Evolutionary conservation across 768 basidiomycete species (phyloP).

Genomic region (Phlegmacium glaucopus): DNA sequence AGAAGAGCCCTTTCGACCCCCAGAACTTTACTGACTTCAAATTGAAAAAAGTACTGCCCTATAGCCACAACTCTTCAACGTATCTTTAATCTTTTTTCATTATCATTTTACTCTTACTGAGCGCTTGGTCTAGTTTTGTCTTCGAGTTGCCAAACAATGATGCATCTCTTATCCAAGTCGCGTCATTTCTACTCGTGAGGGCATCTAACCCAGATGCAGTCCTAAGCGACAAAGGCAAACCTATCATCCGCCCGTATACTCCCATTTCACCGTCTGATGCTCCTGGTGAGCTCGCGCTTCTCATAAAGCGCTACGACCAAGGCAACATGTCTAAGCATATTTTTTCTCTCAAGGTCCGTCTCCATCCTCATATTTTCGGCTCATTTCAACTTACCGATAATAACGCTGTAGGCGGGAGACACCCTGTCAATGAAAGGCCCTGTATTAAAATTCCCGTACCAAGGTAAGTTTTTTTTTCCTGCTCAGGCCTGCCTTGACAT

Average conservation of each 20-base stretch:
- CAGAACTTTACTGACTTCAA: slow-evolving; percentile 77
- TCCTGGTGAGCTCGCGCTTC: slow-evolving; percentile 71
- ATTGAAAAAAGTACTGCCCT: slow-evolving; percentile 75
- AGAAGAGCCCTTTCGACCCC: slow-evolving; percentile 72
- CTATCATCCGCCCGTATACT: slow-evolving; percentile 90
- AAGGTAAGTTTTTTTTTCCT: slow-evolving; percentile 42
- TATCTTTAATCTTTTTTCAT: slow-evolving; percentile 28
- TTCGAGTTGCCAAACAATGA: slow-evolving; percentile 80
- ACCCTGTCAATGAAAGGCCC: slow-evolving; percentile 89
- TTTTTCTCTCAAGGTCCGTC: slow-evolving; percentile 57
- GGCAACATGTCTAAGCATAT: slow-evolving; percentile 88
- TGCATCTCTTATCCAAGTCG: slow-evolving; percentile 73
- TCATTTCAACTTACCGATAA: slow-evolving; percentile 1
- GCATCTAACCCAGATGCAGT: slow-evolving; percentile 64
- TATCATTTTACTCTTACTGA: slow-evolving; percentile 4
- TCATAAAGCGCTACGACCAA: slow-evolving; percentile 83
- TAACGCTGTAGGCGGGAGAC: slow-evolving; percentile 56
- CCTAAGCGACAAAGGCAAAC: slow-evolving; percentile 78
- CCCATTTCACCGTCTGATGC: slow-evolving; percentile 78
- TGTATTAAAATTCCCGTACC: slow-evolving; percentile 82
- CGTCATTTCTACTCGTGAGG: slow-evolving; percentile 77
- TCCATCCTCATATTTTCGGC: slow-evolving; percentile 1
- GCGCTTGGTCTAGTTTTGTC: slow-evolving; percentile 48
- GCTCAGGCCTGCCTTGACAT: slow-evolving; percentile 2
- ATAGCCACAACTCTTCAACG: slow-evolving; percentile 93